These are phyloP conservation scores for Plasmodium gonderi DNA, from an alignment of 169 alveolate species.

Conservation along the genomic window DNA sequence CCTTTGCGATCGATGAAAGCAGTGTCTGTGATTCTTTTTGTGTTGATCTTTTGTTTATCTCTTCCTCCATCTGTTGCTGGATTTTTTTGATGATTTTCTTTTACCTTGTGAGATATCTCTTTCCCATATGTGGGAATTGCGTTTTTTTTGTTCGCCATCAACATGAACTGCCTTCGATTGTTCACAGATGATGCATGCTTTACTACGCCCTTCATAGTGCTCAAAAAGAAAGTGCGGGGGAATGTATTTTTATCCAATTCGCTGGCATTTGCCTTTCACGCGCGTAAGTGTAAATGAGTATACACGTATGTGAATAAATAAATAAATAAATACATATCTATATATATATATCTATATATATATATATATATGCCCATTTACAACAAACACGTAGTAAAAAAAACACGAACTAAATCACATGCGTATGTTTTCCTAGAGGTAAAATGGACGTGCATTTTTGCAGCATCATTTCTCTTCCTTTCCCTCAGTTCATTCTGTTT, in stretches of 20 bases:
- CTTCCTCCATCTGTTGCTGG: not conserved
- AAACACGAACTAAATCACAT: too few relatives aligned
- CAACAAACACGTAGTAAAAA: too few relatives aligned
- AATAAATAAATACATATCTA: too few relatives aligned
- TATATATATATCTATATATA: too few relatives aligned
- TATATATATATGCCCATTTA: too few relatives aligned
- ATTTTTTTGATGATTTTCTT: not conserved
- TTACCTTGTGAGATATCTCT: not conserved
- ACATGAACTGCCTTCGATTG: not conserved
- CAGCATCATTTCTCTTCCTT: too few relatives aligned
- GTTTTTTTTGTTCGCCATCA: constrained; percentile 4
- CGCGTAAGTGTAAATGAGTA: too few relatives aligned
- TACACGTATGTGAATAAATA: too few relatives aligned
- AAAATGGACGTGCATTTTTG: too few relatives aligned
- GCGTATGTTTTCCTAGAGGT: too few relatives aligned
- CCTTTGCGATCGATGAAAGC: not conserved
- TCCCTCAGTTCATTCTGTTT: too few relatives aligned
- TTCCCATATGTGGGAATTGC: not conserved
- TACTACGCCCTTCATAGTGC: constrained; percentile 8
- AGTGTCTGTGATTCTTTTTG: not conserved
- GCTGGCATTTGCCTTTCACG: not conserved
- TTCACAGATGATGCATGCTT: not conserved
- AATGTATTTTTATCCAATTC: not conserved
- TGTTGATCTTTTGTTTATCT: not conserved
- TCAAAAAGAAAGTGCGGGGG: not conserved